A percentile compares a stretch with the other conserved stretches of the same genome.
Evolutionary conservation across 140 eudicot species (phyloP).

Genomic region (Cichorium intybus): DNA sequence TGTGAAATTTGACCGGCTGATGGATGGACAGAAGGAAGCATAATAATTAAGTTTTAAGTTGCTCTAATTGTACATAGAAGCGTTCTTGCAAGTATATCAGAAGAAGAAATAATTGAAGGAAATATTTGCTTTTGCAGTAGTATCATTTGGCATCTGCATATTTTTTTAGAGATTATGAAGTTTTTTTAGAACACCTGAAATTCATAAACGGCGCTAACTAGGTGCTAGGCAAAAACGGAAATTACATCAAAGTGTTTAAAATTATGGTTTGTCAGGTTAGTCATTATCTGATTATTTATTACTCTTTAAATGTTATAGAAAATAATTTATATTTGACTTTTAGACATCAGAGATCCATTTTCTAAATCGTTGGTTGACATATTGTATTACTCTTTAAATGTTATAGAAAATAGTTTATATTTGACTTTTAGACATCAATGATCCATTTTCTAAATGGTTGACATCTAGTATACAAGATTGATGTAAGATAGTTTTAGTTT

Average conservation of each 20-base stretch:
- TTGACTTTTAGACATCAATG: not conserved
- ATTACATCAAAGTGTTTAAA: too few species aligned
- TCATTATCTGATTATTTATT: conserved; percentile 8
- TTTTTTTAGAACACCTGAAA: too few species aligned
- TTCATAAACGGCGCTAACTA: too few species aligned
- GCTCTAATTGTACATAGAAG: conserved; percentile 21
- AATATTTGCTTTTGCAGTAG: conserved; percentile 17
- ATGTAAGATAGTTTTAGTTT: not conserved
- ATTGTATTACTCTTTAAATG: conserved; percentile 5
- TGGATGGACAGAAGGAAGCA: conserved; percentile 18
- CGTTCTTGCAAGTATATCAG: conserved; percentile 21
- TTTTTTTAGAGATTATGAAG: conserved; percentile 19
- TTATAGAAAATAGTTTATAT: not conserved
- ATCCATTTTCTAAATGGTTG: not conserved
- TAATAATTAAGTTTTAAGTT: conserved; percentile 26
- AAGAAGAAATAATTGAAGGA: conserved; percentile 11
- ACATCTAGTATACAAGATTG: not conserved
- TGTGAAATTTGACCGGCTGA: conserved; percentile 7
- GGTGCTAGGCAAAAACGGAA: too few species aligned
- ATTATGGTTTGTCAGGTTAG: conserved; percentile 19
- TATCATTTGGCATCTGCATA: conserved; percentile 15
- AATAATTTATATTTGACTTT: conserved; percentile 1
- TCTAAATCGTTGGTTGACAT: not conserved
- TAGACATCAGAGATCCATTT: not conserved
- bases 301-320: not conserved